Conservation (phyloP, 1,139 yeast genomes). For the Suhomyces coccinellae region DNA sequence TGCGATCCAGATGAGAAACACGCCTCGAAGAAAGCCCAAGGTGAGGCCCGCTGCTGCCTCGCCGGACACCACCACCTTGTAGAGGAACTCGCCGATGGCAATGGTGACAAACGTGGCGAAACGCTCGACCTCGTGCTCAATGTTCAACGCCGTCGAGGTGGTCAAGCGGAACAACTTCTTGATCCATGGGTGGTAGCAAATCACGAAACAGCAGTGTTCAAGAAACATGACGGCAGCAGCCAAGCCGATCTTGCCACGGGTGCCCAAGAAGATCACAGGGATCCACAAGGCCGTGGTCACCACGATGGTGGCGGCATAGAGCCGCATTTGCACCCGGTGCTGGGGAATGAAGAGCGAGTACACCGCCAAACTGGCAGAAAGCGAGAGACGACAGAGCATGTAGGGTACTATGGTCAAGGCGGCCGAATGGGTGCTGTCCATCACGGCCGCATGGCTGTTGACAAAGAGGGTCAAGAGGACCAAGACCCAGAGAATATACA, state of each 20-base stretch:
- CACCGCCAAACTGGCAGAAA: constrained; percentile 34
- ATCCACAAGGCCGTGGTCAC: constrained; percentile 47
- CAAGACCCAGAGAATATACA: constrained; percentile 56
- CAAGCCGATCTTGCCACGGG: constrained; percentile 50
- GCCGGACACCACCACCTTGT: constrained; percentile 53
- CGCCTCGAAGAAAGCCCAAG: constrained; percentile 46
- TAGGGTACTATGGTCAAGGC: constrained; percentile 50
- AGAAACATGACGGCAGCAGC: constrained; percentile 42
- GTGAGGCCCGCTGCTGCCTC: constrained; percentile 53
- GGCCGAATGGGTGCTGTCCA: constrained; percentile 36
- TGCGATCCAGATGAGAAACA: constrained; percentile 52
- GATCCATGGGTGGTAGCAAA: constrained; percentile 49
- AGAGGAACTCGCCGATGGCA: constrained; percentile 66
- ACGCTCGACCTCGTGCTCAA: constrained; percentile 69
- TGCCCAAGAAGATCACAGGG: constrained; percentile 44
- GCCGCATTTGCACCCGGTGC: constrained; percentile 53
- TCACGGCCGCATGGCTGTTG: constrained; percentile 48
- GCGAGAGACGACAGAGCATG: constrained; percentile 45
- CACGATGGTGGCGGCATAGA: constrained; percentile 35
- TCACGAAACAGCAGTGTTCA: constrained; percentile 38
- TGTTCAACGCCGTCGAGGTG: constrained; percentile 60
- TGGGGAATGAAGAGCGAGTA: constrained; percentile 56
- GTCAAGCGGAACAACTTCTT: constrained; percentile 43
- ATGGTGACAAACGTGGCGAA: constrained; percentile 59
- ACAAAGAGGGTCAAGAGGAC: constrained; percentile 51